Conservation (phyloP, 208 protist genomes). For the Trypanosoma theileri region DNA sequence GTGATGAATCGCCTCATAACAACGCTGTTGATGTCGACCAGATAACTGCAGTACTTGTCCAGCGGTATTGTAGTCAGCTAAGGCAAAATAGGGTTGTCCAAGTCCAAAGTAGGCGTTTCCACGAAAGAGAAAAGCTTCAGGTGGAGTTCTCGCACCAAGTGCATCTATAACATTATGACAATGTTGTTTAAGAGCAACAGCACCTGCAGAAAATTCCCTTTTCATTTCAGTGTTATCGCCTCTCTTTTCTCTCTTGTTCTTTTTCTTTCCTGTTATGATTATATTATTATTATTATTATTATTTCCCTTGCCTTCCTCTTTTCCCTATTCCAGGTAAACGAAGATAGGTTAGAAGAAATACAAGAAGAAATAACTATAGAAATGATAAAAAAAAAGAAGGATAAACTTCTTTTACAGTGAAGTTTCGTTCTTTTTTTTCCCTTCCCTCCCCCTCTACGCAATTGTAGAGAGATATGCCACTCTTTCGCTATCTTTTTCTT, state of each 20-base stretch:
- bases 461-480: too few relatives aligned
- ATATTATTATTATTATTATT: too few relatives aligned
- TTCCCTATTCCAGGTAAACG: too few relatives aligned
- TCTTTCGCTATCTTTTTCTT: too few relatives aligned
- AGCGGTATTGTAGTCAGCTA: conserved; percentile 85
- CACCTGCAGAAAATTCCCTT: conserved; percentile 19
- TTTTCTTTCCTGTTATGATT: neutral
- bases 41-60: conserved; percentile 58
- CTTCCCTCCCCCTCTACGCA: too few relatives aligned
- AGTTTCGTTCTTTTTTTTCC: too few relatives aligned
- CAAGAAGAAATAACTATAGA: too few relatives aligned
- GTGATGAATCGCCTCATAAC: conserved; percentile 37
- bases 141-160: conserved; percentile 66
- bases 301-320: too few relatives aligned
- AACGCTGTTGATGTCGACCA: conserved; percentile 56
- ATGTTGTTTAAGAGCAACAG: conserved; percentile 62
- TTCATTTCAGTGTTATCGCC: conserved; percentile 5
- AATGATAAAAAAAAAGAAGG: too few relatives aligned
- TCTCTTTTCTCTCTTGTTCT: neutral
- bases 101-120: conserved; percentile 87
- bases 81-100: conserved; percentile 77
- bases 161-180: conserved; percentile 82
- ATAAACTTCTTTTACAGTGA: too few relatives aligned
- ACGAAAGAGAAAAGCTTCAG: conserved; percentile 83
- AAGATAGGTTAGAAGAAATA: too few relatives aligned